Conservation (phyloP, 495 filamentous ascomycete genomes). For the Aspergillus haitiensis region DNA sequence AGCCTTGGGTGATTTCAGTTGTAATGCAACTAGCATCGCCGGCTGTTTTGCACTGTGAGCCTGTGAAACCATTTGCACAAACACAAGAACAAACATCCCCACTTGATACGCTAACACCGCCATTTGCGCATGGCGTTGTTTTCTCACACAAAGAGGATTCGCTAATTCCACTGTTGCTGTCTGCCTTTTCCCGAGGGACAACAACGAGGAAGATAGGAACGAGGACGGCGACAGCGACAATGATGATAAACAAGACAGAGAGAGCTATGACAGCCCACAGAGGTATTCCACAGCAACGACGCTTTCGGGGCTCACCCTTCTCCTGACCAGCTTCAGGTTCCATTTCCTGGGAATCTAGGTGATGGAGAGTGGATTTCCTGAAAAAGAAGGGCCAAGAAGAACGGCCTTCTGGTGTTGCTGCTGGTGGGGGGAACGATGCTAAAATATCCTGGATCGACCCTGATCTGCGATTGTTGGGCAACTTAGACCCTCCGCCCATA, state of each 20-base stretch:
- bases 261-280: constrained; percentile 75
- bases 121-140: constrained; percentile 67
- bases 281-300: constrained; percentile 78
- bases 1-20: constrained; percentile 54
- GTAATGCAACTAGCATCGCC: constrained; percentile 71
- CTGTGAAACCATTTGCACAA: constrained; percentile 83
- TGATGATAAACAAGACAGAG: constrained; percentile 63
- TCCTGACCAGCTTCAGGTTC: constrained; percentile 26
- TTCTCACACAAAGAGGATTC: constrained; percentile 48
- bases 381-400: constrained; percentile 47
- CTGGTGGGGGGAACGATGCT: constrained; percentile 85
- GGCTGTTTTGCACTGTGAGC: constrained; percentile 64
- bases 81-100: constrained; percentile 75
- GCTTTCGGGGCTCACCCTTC: constrained; percentile 19
- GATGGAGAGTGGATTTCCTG: constrained; percentile 37
- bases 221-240: constrained; percentile 86
- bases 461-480: constrained; percentile 41
- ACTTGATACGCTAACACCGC: constrained; percentile 70
- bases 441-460: constrained; percentile 86
- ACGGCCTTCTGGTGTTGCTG: constrained; percentile 54
- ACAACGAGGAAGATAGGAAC: constrained; percentile 83
- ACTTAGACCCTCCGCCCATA: constrained; percentile 30
- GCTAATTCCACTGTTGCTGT: not conserved
- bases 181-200: constrained; percentile 54
- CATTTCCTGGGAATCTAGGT: constrained; percentile 34